These are phyloP conservation scores for Leccinum olivaceopallidum DNA, from an alignment of 768 basidiomycete genomes.

Conservation along the genomic window DNA sequence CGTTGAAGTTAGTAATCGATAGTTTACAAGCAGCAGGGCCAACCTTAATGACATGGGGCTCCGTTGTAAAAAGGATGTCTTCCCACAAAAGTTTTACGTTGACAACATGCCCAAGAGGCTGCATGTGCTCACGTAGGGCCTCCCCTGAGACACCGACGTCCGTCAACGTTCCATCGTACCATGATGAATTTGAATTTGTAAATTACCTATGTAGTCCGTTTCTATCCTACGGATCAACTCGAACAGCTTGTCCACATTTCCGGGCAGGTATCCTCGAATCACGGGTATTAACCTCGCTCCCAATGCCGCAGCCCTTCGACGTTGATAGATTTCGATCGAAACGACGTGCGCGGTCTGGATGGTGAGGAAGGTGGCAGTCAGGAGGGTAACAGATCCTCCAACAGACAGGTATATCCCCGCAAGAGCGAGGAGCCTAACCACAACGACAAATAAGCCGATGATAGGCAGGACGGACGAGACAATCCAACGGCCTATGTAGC, in stretches of 20 bases:
- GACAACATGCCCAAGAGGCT: conserved; percentile 29
- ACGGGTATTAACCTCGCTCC: conserved; percentile 34
- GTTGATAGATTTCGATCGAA: conserved; percentile 9
- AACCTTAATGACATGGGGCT: conserved; percentile 50
- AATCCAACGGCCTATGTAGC: conserved; percentile 17
- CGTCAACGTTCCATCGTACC: neutral
- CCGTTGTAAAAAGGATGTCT: conserved; percentile 47
- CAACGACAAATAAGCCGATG: conserved; percentile 14
- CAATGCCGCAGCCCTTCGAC: conserved; percentile 19
- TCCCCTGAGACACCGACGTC: conserved; percentile 21
- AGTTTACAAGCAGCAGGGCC: neutral
- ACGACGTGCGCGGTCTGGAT: conserved; percentile 3
- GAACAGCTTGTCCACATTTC: conserved; percentile 36
- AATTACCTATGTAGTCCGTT: conserved; percentile 39
- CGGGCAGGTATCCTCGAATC: conserved; percentile 33
- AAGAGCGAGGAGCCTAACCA: conserved; percentile 9
- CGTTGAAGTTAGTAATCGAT: neutral
- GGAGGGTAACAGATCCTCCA: conserved; percentile 5
- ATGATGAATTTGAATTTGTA: neutral
- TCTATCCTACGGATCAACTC: conserved; percentile 18
- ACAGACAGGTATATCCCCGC: conserved; percentile 14
- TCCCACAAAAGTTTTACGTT: conserved; percentile 53
- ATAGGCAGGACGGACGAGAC: conserved; percentile 17
- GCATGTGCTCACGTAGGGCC: conserved; percentile 22
- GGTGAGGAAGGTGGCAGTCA: conserved; percentile 4